These are phyloP conservation scores for Daedalea quercina DNA, from an alignment of 768 basidiomycete genomes.

Conservation along the genomic window DNA sequence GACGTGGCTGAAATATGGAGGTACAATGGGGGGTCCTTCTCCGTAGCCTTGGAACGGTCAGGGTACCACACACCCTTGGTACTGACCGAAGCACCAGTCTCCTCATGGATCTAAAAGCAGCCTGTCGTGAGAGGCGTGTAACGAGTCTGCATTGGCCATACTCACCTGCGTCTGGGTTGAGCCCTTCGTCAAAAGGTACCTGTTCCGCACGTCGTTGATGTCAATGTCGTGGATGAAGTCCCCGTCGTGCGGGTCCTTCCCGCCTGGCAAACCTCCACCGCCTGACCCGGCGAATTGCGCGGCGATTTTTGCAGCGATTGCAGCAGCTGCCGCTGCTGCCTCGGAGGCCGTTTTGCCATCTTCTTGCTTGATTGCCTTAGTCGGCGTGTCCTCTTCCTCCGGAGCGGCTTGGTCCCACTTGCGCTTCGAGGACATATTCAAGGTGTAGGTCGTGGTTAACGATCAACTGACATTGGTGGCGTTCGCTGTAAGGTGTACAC, in stretches of 20 bases:
- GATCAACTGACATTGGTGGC: too few species aligned
- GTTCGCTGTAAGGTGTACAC: too few species aligned
- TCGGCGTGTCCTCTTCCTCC: constrained; percentile 38
- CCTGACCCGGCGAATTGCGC: constrained; percentile 63
- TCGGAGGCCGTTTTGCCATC: constrained; percentile 58
- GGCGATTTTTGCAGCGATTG: constrained; percentile 93
- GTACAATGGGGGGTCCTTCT: constrained; percentile 90
- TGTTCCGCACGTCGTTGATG: constrained; percentile 93
- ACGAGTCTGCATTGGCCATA: not conserved
- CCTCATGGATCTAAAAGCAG: constrained; percentile 67
- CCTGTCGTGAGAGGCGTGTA: not conserved
- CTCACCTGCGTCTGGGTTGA: constrained; percentile 86
- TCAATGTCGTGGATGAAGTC: constrained; percentile 90
- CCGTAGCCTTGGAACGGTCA: constrained; percentile 83
- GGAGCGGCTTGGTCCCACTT: constrained; percentile 69
- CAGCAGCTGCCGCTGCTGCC: constrained; percentile 73
- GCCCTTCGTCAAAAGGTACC: constrained; percentile 91
- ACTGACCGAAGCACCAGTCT: constrained; percentile 87
- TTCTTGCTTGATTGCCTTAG: constrained; percentile 40
- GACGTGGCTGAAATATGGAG: constrained; percentile 83
- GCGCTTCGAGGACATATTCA: constrained; percentile 61
- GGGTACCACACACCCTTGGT: constrained; percentile 98
- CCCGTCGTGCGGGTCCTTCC: constrained; percentile 66
- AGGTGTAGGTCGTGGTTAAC: too few species aligned
- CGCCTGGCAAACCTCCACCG: constrained; percentile 30